phyloP scores from a whole-genome alignment of 2,329 filamentous ascomycete species.

The Macrophomina phaseolina region DNA sequence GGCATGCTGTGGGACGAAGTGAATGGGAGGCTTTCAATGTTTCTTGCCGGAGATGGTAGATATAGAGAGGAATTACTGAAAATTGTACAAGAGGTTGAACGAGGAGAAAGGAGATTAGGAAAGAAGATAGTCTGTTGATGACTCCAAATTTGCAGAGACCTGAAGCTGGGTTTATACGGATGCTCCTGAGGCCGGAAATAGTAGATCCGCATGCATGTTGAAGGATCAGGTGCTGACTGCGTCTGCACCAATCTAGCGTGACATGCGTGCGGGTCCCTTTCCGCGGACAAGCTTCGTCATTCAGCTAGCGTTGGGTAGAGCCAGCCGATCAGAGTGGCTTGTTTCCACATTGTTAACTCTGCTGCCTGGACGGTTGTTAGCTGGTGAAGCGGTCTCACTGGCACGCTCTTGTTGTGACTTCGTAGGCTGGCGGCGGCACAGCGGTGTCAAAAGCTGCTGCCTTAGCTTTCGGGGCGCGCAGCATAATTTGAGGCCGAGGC shows the following conservation, averaged over 20 bases:
- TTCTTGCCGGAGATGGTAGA: background rate
- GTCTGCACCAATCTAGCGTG: no score
- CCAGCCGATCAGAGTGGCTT: background rate
- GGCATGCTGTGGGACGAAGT: slow-evolving; percentile 33
- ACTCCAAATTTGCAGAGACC: background rate
- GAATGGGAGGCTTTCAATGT: background rate
- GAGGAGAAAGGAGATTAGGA: background rate
- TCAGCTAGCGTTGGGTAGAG: background rate
- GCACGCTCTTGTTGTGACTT: background rate
- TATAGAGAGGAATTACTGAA: background rate
- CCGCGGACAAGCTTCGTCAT: slow-evolving; percentile 9
- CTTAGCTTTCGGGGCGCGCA: background rate
- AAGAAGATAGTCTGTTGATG: background rate
- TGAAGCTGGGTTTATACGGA: background rate
- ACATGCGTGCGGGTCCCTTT: background rate
- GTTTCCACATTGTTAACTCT: background rate
- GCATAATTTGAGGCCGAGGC: background rate
- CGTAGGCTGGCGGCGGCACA: background rate
- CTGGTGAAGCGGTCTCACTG: background rate
- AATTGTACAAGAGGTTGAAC: background rate
- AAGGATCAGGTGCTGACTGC: background rate
- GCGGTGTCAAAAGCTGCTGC: background rate
- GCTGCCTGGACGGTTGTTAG: background rate
- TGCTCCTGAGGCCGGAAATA: background rate
- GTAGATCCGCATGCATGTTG: background rate